Evolutionary conservation across 73 alveolate species (phyloP).

Genomic region (Urostyla sp.): DNA sequence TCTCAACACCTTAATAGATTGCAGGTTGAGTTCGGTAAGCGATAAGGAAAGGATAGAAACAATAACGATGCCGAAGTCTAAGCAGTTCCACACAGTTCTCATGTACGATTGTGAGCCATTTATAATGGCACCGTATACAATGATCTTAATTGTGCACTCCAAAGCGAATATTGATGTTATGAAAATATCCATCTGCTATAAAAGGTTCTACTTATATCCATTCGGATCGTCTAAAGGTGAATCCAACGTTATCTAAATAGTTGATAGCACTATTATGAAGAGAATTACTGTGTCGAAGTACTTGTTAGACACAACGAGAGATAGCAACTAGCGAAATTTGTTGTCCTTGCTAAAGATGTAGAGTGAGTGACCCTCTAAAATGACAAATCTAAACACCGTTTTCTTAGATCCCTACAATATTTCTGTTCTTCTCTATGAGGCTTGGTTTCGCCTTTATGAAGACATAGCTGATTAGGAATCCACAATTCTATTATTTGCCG

Average conservation of each 20-base stretch:
- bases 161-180: conserved; percentile 81
- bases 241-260: conserved; percentile 68
- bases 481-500: no score
- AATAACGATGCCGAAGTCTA: conserved; percentile 94
- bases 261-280: conserved; percentile 61
- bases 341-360: conserved; percentile 1
- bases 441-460: no score
- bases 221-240: conserved; percentile 69
- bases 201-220: conserved; percentile 12
- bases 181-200: conserved; percentile 64
- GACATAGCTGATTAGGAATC: no score
- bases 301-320: neutral
- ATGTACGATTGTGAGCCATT: conserved; percentile 89
- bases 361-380: conserved; percentile 7
- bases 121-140: conserved; percentile 88
- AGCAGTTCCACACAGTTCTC: conserved; percentile 90
- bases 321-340: neutral
- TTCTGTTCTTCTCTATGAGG: no score
- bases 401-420: no score
- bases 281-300: conserved; percentile 62
- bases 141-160: conserved; percentile 82
- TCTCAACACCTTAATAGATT: conserved; percentile 68
- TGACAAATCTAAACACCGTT: no score
- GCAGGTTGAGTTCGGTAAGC: conserved; percentile 16
- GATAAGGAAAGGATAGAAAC: conserved; percentile 66